phyloP scores from a whole-genome alignment of 805 yeast species.

The Lachancea dasiensis region DNA sequence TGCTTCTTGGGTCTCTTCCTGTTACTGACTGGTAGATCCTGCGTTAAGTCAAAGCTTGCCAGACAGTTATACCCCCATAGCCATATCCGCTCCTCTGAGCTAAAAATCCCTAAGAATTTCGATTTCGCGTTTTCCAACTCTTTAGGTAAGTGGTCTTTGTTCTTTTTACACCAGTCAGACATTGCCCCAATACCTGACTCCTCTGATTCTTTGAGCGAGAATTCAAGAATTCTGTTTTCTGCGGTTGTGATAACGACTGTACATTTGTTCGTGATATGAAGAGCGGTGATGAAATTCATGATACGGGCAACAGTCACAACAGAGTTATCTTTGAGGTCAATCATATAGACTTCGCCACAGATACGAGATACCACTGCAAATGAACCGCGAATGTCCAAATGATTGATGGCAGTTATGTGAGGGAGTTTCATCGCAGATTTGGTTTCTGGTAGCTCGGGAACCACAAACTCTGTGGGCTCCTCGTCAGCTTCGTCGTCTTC shows the following conservation, averaged over 20 bases:
- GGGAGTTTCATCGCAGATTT: conserved; percentile 35
- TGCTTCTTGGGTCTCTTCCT: conserved; percentile 34
- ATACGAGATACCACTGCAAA: conserved; percentile 55
- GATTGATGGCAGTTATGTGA: conserved; percentile 46
- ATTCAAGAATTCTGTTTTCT: conserved; percentile 72
- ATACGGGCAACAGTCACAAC: conserved; percentile 49
- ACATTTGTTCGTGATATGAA: conserved; percentile 46
- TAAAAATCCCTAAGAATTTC: conserved; percentile 67
- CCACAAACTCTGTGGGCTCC: conserved; percentile 34
- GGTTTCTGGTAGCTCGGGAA: conserved; percentile 35
- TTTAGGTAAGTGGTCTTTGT: conserved; percentile 68
- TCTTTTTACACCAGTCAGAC: conserved; percentile 75
- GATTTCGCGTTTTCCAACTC: conserved; percentile 53
- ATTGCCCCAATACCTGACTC: conserved; percentile 33
- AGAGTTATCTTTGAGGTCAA: conserved; percentile 25
- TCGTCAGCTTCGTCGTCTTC: conserved; percentile 37
- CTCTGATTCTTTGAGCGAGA: conserved; percentile 32
- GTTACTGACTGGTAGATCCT: conserved; percentile 45
- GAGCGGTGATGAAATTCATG: conserved; percentile 52
- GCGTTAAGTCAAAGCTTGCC: conserved; percentile 59
- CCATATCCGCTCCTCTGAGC: conserved; percentile 53
- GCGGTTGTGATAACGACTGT: conserved; percentile 62
- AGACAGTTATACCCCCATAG: conserved; percentile 85
- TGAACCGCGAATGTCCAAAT: conserved; percentile 43
- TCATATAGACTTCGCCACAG: conserved; percentile 58